Base-by-base conservation (phyloP, 2,329 filamentous ascomycete genomes). In the Mariannaea sp. region DNA sequence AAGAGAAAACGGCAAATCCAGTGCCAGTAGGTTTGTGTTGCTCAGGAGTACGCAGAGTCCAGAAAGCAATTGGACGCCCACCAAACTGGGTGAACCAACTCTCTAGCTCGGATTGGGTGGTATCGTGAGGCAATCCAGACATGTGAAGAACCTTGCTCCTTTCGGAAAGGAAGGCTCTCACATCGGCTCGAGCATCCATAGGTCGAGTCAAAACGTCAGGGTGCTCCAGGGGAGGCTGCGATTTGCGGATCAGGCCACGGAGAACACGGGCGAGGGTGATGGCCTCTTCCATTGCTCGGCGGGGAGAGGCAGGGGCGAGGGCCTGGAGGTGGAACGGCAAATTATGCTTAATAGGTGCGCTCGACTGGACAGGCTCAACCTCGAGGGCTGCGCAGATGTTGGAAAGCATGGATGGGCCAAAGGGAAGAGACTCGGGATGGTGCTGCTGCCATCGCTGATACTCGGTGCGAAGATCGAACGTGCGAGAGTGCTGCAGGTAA, bases 1-100 rank as follows among this genome's bases (percentile, higher is more conserved):
- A 97, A 59, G 94, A 97, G 71, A 99, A 99, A 51, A 99, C 93
- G 43, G 94, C 94, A 74, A 99, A 99, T 48, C 94, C 94, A 49
- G 93, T 96, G 36, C 94, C 94, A 8, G 94, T 99, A n/a, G 94
- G 94, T 80, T 99, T 99, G 77, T 97, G 94, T 77, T 97, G 94
- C 75, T 99, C 94, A 3, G 94, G 94, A 12, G 94, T 99, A 58
- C 93, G 89, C 44, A 99, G 82, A 14, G 94, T 99, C 94, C 94
- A 99, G 77, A 99, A 99, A 16, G 94, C 94, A 76, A 99, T 99
- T 24, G 94, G 94, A 36, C 94, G 89, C 43, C 94, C 94, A 60
- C 94, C 94, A 70, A 96, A 99, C 74, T 99, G 94, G 24, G 94
- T 99, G 71, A 97, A 99, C 94, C 94, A 99, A 76, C 92, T 97